Conservation (phyloP, 495 filamentous ascomycete genomes). For the Neohortaea acidophila region DNA sequence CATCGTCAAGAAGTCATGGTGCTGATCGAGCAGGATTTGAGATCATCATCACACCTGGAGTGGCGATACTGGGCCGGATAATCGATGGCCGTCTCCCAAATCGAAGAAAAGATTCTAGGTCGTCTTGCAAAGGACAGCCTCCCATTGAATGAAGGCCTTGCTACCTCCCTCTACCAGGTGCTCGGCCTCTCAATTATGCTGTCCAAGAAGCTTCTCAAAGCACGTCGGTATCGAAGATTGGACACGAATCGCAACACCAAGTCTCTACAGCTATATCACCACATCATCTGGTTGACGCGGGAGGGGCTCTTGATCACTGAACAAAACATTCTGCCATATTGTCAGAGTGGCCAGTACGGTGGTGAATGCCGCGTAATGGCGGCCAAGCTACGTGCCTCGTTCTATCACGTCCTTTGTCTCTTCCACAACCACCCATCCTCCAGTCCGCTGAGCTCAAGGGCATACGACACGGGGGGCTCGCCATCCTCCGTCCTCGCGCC, state of each 20-base stretch:
- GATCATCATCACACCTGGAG: background rate
- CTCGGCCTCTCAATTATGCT: slow-evolving; percentile 83
- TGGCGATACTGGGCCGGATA: background rate
- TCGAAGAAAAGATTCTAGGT: slow-evolving; percentile 92
- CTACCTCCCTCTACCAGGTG: slow-evolving; percentile 71
- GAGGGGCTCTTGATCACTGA: slow-evolving; percentile 81
- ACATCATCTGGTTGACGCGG: slow-evolving; percentile 89
- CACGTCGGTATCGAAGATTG: slow-evolving; percentile 66
- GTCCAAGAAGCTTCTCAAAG: slow-evolving; percentile 66
- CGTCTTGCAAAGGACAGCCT: slow-evolving; percentile 62
- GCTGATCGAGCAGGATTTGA: background rate
- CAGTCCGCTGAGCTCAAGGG: slow-evolving; percentile 31
- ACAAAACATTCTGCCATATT: slow-evolving; percentile 62
- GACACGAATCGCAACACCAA: slow-evolving; percentile 67
- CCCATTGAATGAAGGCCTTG: slow-evolving; percentile 57
- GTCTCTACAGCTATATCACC: slow-evolving; percentile 70
- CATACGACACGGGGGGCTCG: slow-evolving; percentile 7
- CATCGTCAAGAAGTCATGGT: background rate
- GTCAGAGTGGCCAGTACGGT: slow-evolving; percentile 39
- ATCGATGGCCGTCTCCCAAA: slow-evolving; percentile 81
- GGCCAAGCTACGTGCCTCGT: slow-evolving; percentile 81
- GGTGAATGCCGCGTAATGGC: slow-evolving; percentile 55
- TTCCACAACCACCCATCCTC: slow-evolving; percentile 70
- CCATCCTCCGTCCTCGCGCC: slow-evolving; percentile 7
- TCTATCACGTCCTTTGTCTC: slow-evolving; percentile 91